Evolutionary conservation across 2,329 filamentous ascomycete genomes (phyloP), one percentile per base, ranked within the genome.

Genomic region (Colletotrichum tabaci): DNA sequence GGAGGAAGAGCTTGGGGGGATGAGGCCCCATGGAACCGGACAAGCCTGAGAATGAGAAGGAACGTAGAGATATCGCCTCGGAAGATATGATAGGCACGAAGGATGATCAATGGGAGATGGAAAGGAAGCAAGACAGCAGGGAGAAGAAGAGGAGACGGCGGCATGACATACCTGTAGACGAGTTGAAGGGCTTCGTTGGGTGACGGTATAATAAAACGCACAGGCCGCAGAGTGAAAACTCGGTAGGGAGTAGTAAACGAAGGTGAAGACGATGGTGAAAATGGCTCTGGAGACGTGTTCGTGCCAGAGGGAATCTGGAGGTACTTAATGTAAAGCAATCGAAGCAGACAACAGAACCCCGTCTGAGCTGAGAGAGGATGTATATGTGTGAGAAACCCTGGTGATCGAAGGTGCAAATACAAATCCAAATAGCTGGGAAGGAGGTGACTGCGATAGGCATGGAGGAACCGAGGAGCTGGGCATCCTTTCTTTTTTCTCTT

Each of bases 381-480:
- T 49, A 16, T 18, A 16, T 12, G 44, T 55, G 50, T 13, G 30
- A 18, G 26, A 40, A 50, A 13, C 21, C 23, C 18, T 50, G 46
- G 61, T n/a, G 40, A n/a, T n/a, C 15, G 26, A n/a, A n/a, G 40
- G 21, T 40, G 21, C 21, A 46, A 52, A 42, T 60, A 12, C 18
- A 50, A 38, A 46, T 15, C 46, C 47, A 67, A 38, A 23, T 52
- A n/a, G 30, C 26, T 61, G 42, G 46, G 44, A 53, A 46, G 57
- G 42, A 66, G 44, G 30, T 38, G 40, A 66, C 44, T 35, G 30
- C 8, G 35, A 13, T 18, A 18, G 60, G 35, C 61, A 35, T 35
- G 30, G 35, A 44, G 26, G 52, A 21, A 42, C 53, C 52, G 18
- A 60, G 46, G 35, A 62, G 21, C 8, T 16, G 16, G 61, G 7